A percentile compares a stretch with the other conserved stretches of the same genome.
These are phyloP conservation scores for Paxillus involutus DNA, from an alignment of 768 basidiomycete genomes.

Conservation along the genomic window DNA sequence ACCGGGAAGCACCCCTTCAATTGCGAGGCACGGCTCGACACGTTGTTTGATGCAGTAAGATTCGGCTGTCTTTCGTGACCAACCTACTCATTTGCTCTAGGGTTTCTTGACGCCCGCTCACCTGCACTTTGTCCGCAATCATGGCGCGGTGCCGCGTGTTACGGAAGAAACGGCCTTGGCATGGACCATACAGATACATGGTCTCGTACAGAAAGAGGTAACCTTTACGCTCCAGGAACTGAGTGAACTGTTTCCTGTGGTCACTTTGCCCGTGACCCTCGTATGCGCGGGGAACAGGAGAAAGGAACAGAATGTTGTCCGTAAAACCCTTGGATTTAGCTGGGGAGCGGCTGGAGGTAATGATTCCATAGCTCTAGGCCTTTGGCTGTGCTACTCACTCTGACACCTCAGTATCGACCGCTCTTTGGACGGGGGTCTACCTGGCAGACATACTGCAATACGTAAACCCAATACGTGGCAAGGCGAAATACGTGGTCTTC, in stretches of 20 bases:
- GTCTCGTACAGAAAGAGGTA: conserved; percentile 36
- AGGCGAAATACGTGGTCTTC: conserved; percentile 53
- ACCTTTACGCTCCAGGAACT: conserved; percentile 47
- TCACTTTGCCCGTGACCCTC: conserved; percentile 60
- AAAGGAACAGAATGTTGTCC: conserved; percentile 65
- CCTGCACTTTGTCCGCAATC: conserved; percentile 62
- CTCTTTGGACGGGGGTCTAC: conserved; percentile 60
- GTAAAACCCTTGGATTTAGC: conserved; percentile 53
- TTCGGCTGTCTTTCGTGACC: too few species aligned
- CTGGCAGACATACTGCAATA: conserved; percentile 52
- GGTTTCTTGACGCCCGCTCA: conserved; percentile 58
- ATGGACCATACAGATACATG: conserved; percentile 46
- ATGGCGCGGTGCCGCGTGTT: conserved; percentile 56
- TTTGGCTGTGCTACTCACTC: conserved; percentile 3
- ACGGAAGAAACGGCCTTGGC: conserved; percentile 32
- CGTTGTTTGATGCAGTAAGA: conserved; percentile 40
- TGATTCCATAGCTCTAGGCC: not conserved
- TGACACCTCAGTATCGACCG: conserved; percentile 41
- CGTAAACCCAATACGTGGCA: conserved; percentile 36
- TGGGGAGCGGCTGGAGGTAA: conserved; percentile 52
- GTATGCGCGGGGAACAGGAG: conserved; percentile 66
- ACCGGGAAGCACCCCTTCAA: conserved; percentile 69
- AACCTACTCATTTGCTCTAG: conserved; percentile 6
- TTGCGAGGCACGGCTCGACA: conserved; percentile 46
- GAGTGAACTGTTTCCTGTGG: conserved; percentile 43